Evolutionary conservation across 2,329 filamentous ascomycete genomes (phyloP).

Genomic region (Apiospora aurea): DNA sequence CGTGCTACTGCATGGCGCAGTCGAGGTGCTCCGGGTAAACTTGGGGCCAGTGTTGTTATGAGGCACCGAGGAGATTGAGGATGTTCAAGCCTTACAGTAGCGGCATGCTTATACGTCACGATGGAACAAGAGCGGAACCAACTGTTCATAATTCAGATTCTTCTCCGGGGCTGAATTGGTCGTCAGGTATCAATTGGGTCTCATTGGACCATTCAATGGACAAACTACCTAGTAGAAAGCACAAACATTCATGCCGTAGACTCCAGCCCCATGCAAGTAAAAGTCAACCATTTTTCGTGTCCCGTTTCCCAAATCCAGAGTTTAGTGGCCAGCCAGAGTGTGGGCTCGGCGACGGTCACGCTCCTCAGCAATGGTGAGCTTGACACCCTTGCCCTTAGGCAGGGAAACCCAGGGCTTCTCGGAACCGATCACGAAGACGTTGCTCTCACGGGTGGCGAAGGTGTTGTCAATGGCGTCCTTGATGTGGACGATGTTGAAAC

Average conservation of each 20-base stretch:
- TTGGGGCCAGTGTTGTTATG: neutral
- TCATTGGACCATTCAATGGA: constrained; percentile 40
- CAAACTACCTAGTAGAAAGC: constrained; percentile 39
- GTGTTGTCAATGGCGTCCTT: constrained; percentile 99
- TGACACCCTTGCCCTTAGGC: constrained; percentile 99
- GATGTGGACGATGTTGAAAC: constrained; percentile 99
- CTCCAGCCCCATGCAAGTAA: constrained; percentile 45
- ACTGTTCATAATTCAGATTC: constrained; percentile 22
- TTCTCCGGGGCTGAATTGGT: constrained; percentile 28
- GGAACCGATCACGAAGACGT: constrained; percentile 98
- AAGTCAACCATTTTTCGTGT: constrained; percentile 41
- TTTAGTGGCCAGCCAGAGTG: constrained; percentile 59
- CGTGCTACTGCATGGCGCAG: too few species aligned
- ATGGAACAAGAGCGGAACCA: constrained; percentile 1
- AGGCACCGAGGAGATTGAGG: neutral
- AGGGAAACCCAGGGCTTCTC: constrained; percentile 99
- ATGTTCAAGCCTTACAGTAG: neutral
- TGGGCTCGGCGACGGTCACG: constrained; percentile 91
- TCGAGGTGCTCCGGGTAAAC: too few species aligned
- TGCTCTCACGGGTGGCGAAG: constrained; percentile 98
- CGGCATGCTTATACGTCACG: neutral
- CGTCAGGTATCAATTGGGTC: constrained; percentile 43
- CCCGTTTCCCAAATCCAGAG: constrained; percentile 33
- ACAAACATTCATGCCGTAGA: constrained; percentile 36
- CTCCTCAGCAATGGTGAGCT: constrained; percentile 99